phyloP scores from a whole-genome alignment of 2,329 filamentous ascomycete genomes.

The Paecilomyces dactylethromorphus region DNA sequence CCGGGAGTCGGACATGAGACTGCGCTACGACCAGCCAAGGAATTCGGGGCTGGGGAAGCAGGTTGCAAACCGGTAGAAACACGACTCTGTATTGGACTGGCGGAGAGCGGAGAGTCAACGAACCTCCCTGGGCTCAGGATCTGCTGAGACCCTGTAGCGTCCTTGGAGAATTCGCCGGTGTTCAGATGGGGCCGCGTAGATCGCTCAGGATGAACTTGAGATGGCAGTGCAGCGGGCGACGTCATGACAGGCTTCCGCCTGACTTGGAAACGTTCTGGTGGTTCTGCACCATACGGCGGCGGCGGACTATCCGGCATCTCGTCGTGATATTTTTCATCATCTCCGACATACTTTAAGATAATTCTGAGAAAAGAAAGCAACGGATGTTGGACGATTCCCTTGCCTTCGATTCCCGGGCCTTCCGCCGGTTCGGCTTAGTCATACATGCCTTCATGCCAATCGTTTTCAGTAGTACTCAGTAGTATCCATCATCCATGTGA shows the following conservation, averaged over 20 bases:
- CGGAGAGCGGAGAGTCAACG: not conserved
- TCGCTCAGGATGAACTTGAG: slow-evolving; percentile 14
- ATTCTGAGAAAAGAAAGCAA: not conserved
- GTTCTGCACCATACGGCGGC: not conserved
- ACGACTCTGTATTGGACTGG: not conserved
- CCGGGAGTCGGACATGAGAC: slow-evolving; percentile 10
- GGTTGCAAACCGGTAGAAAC: not conserved
- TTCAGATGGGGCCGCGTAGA: slow-evolving; percentile 1
- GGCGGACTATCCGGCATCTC: not conserved
- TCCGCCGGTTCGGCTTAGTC: not conserved
- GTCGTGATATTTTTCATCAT: not conserved
- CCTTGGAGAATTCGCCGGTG: not conserved
- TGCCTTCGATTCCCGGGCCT: not conserved
- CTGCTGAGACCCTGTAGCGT: not conserved
- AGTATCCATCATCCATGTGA: too few relatives aligned
- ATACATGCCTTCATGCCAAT: not conserved
- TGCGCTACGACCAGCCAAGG: slow-evolving; percentile 3
- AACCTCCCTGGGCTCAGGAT: not conserved
- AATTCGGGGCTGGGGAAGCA: slow-evolving; percentile 6
- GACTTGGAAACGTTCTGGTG: slow-evolving; percentile 10
- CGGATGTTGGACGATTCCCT: not conserved
- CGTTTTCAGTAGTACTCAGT: too few relatives aligned
- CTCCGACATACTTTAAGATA: not conserved
- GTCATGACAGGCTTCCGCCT: slow-evolving; percentile 14
- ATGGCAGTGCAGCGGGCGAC: not conserved